Percentiles rank a stretch among this genome's conserved stretches.
phyloP scores from a whole-genome alignment of 2,329 filamentous ascomycete genomes.

The Alternaria panax region DNA sequence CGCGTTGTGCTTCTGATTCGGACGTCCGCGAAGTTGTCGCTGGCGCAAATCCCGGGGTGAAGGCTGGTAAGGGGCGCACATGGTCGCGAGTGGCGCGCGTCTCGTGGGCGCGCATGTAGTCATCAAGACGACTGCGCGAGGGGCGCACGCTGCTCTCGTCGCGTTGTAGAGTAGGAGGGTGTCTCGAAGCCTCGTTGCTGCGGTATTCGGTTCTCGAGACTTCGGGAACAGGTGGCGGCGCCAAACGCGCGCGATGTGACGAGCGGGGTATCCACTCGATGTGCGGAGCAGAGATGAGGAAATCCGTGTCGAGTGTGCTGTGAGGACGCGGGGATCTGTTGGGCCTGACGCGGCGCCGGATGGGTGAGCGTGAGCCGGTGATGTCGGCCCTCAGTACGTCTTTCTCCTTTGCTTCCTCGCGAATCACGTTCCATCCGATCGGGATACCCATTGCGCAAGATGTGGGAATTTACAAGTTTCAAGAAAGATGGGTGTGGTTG shows the following conservation, averaged over 20 bases:
- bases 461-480: conserved; percentile 23
- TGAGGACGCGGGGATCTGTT: conserved; percentile 32
- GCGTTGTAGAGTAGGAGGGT: conserved; percentile 24
- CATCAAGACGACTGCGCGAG: conserved; percentile 17
- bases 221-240: conserved; percentile 47
- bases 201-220: conserved; percentile 29
- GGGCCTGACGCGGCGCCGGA: conserved; percentile 59
- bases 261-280: conserved; percentile 25
- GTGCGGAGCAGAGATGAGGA: conserved; percentile 18
- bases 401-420: conserved; percentile 55
- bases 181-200: conserved; percentile 23
- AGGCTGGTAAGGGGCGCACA: conserved; percentile 35
- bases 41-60: conserved; percentile 48
- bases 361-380: conserved; percentile 63
- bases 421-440: conserved; percentile 58
- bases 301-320: conserved; percentile 27
- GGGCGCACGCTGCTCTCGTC: conserved; percentile 23
- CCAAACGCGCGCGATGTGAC: conserved; percentile 32
- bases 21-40: conserved; percentile 28
- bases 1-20: conserved; percentile 11
- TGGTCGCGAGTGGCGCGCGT: conserved; percentile 18
- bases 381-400: conserved; percentile 60
- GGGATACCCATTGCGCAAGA: conserved; percentile 57
- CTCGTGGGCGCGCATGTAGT: conserved; percentile 24
- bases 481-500: conserved; percentile 12